Evolutionary conservation across 129 eudicot genomes (phyloP).

Genomic region (Lonicera japonica): DNA sequence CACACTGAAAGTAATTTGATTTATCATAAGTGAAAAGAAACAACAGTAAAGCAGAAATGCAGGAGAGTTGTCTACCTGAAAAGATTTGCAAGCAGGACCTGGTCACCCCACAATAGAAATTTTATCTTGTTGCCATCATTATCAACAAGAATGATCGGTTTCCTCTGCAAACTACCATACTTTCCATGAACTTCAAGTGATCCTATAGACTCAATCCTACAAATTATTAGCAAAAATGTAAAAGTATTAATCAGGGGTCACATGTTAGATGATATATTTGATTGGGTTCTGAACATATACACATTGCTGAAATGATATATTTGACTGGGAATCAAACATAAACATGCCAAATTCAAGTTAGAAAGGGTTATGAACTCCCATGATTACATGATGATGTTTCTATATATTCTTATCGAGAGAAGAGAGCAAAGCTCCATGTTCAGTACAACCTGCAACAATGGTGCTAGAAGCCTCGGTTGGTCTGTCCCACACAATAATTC

Average conservation of each 20-base stretch:
- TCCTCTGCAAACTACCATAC: slow-evolving; percentile 59
- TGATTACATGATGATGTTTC: background rate
- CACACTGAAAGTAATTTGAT: slow-evolving; percentile 45
- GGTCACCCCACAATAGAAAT: slow-evolving; percentile 90
- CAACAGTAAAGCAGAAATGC: background rate
- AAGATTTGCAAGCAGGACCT: slow-evolving; percentile 64
- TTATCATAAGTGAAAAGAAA: slow-evolving; percentile 7
- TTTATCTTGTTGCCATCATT: slow-evolving; percentile 57
- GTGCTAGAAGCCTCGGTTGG: too few relatives aligned
- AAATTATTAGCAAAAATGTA: background rate
- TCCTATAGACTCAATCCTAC: slow-evolving; percentile 81
- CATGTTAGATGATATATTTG: background rate
- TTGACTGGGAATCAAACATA: background rate
- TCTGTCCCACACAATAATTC: background rate
- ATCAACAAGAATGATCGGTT: slow-evolving; percentile 71
- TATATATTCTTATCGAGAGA: background rate
- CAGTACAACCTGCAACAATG: background rate
- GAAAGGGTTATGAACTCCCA: background rate
- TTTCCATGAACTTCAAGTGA: slow-evolving; percentile 61
- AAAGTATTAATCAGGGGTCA: background rate
- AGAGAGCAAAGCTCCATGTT: background rate
- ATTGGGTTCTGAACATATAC: background rate
- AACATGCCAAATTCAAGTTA: slow-evolving; percentile 10
- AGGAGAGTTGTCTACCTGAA: slow-evolving; percentile 48
- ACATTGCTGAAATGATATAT: background rate